Base-by-base conservation (phyloP, 2,329 filamentous ascomycete species). In the Botrytis medusae region DNA sequence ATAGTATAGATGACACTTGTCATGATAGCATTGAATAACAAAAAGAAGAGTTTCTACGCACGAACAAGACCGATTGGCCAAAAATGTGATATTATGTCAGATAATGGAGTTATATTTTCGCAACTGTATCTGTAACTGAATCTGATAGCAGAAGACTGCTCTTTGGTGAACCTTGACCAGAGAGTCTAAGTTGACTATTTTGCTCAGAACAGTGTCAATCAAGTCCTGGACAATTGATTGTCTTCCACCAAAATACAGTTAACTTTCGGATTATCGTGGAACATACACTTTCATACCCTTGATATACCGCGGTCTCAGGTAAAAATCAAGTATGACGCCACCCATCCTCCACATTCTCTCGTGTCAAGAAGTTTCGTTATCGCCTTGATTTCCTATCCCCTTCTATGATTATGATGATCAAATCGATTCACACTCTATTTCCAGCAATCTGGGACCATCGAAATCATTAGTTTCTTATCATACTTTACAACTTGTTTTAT, bases 401-500 rank as follows among this genome's bases (percentile, higher is more conserved):
- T 22, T 4, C 1, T 16, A n/a, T 5, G 34, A 57, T 29, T 10
- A 10, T 22, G 9, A 54, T 40, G 10, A 42, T 42, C 32, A n/a
- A 20, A 37, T 20, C 16, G n/a, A 12, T 5, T 42, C 16, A 5
- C 48, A 48, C 48, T n/a, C 25, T 25, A 67, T 22, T 14, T 65
- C 14, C 25, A 34, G 25, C 7, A 42, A 68, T 29, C 29, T 14
- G 8, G 34, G 25, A 42, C 2, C 25, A 42, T 68, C 25, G 25
- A 40, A 10, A 68, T 68, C n/a, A 63, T 67, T 32, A 54, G 16
- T 68, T 51, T 12, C 64, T 68, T 25, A 37, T 42, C 48, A 68
- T 54, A 57, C 46, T 68, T 40, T 57, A 68, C 9, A 40, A 14
- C 14, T 29, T 42, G n/a, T 54, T 12, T 22, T 14, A 29, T 54